Evolutionary conservation across 148 eudicot species (phyloP), one percentile per base, ranked within the genome.

Genomic region (Nepenthes mirabilis): DNA sequence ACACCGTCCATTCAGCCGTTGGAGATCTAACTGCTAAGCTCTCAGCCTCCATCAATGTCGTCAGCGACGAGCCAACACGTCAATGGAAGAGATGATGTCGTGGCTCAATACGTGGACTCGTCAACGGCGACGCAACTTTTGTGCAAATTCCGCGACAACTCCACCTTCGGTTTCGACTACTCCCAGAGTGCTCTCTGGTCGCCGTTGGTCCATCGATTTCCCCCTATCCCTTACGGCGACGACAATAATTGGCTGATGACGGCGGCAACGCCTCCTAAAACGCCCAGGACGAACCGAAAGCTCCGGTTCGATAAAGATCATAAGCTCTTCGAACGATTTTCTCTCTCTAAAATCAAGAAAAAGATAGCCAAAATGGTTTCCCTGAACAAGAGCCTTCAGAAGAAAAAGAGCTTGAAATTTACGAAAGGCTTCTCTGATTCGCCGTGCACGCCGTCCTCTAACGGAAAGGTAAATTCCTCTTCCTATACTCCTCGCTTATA

Each of bases 151-250:
- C 91, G 91, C 0, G 95, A 88, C 70, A 72, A 82, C 37, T 82
- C 95, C 0, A 79, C 77, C 36, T 84, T 76, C 65, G 96, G 77
- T 60, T 88, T 84, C 75, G 84, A 88, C 69, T 88, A 88, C 73
- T 65, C 88, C 14, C 96, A 88, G 70, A 88, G 96, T 57, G 79
- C 96, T 4, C 74, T 88, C 34, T 88, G 96, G 96, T 85, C 91
- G 0, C 96, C 96, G 12, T 61, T 83, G 40, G 74, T 79, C 32
- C 84, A 82, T 50, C 79, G 79, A 1, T 75, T 65, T 47, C 63
- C 59, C 13, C 61, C 77, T 2, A 55, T 74, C 36, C 52, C 69
- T 2, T 59, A 67, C 37, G 34, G 62, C 60, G 55, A 35, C 34
- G 45, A 47, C 49, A 10, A 33, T 23, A 23, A 23, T 23, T 23